Conservation (phyloP, 805 yeast species). For the Lachancea lanzarotensis region DNA sequence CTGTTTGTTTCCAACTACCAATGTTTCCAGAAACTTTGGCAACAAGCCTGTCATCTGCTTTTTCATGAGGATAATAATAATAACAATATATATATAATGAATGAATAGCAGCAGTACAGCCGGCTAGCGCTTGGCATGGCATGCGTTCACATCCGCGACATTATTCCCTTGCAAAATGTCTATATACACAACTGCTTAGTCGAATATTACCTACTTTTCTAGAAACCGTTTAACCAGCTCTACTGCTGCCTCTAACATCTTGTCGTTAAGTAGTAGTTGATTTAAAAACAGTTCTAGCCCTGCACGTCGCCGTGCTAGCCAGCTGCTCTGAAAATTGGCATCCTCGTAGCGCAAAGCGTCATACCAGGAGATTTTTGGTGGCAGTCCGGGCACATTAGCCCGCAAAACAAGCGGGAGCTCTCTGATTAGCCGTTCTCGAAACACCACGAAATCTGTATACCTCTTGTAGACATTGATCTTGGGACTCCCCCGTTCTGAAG, state of each 20-base stretch:
- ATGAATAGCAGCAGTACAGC: too few species aligned
- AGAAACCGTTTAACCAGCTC: constrained; percentile 38
- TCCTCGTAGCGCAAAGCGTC: constrained; percentile 26
- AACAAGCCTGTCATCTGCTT: not conserved
- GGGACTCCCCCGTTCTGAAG: constrained; percentile 7
- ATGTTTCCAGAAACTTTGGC: not conserved
- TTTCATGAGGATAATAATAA: too few species aligned
- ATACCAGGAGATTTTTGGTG: constrained; percentile 43
- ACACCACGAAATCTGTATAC: constrained; percentile 54
- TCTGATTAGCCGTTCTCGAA: constrained; percentile 37
- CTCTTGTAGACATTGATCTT: constrained; percentile 47
- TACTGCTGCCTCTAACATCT: constrained; percentile 37
- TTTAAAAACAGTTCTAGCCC: constrained; percentile 57
- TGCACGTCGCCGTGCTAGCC: constrained; percentile 49
- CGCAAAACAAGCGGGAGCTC: constrained; percentile 30
- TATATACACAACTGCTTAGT: not conserved
- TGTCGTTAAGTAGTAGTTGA: constrained; percentile 41
- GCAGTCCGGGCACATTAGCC: constrained; percentile 41
- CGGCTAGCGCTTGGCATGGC: too few species aligned
- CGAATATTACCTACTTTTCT: constrained; percentile 1
- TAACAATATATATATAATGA: too few species aligned
- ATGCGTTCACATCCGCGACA: too few species aligned
- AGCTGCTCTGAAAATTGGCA: constrained; percentile 34
- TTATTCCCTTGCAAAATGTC: not conserved
- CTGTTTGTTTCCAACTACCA: not conserved